Evolutionary conservation across 768 basidiomycete species (phyloP), one percentile per base, ranked within the genome.

Genomic region (Suillus weaverae): DNA sequence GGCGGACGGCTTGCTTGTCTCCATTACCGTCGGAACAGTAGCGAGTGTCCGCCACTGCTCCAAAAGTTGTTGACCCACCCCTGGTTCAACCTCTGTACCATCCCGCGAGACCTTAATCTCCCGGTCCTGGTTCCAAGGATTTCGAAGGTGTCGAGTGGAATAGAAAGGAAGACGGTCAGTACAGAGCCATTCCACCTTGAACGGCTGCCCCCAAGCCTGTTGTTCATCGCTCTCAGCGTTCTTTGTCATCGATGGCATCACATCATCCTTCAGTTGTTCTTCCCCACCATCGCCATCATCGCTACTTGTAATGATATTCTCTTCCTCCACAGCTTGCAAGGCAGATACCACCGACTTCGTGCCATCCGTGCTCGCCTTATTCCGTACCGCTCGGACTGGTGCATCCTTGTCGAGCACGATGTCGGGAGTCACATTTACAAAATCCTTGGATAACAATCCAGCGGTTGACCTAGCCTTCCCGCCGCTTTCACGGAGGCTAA

Each of bases 1-100:
- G 46, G 22, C 32, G 1, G 60, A 44, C 35, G 33, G 51, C 26
- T 50, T 66, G 56, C 57, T 39, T 26, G 56, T 59, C 22, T 60
- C 54, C 20, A 20, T 63, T 26, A 38, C 62, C 5, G 22, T 43
- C 20, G 50, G 69, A 26, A 70, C 68, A 63, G 68, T 50, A 65
- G 68, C 72, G 22, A 83, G 76, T 54, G 66, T 73, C 48, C 79
- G 74, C 92, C 92, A 95, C 68, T 91, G 89, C 6, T 87, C 86
- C 63, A 95, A 62, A 44, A 95, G 74, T 67, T 76, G 80, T 69
- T 86, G 82, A 32, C 92, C 92, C 16, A 92, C 84, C 1, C 71
- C 71, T 3, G 95, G 94, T 73, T 98, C 96, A 22, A 99, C 74
- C 73, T 98, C 96, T 1, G 95, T 97, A 20, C 96, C 96, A 73